A percentile compares a stretch with the other conserved stretches of the same genome.
Conservation (phyloP, 306 rosid species). For the Dicorynia guianensis region DNA sequence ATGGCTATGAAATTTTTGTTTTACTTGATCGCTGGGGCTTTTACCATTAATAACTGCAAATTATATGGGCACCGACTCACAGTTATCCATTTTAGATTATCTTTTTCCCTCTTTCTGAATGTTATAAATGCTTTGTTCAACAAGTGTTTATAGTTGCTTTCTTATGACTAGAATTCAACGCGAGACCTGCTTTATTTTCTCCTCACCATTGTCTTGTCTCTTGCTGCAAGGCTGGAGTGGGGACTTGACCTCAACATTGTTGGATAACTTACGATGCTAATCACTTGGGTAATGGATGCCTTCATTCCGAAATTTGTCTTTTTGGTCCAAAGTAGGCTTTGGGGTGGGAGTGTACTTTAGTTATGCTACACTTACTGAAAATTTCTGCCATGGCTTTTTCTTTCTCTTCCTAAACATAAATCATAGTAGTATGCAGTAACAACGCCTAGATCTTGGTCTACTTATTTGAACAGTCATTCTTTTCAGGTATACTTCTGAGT, state of each 20-base stretch:
- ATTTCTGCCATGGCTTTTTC: no score
- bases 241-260: neutral
- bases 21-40: neutral
- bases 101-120: neutral
- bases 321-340: no score
- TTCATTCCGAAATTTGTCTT: neutral
- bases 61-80: neutral
- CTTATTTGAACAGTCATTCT: neutral
- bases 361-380: neutral
- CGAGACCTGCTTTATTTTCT: neutral
- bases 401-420: neutral
- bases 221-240: neutral
- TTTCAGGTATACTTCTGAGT: neutral
- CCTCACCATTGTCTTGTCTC: neutral
- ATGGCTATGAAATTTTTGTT: neutral
- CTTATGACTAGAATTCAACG: neutral
- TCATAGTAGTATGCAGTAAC: neutral
- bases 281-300: neutral
- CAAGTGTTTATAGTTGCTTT: neutral
- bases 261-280: neutral
- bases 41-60: neutral
- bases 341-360: neutral
- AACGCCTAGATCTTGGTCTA: neutral
- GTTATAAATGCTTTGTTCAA: neutral
- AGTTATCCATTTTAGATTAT: neutral